Evolutionary conservation across 129 eudicot species (phyloP).

Genomic region (Flaveria sonorensis): DNA sequence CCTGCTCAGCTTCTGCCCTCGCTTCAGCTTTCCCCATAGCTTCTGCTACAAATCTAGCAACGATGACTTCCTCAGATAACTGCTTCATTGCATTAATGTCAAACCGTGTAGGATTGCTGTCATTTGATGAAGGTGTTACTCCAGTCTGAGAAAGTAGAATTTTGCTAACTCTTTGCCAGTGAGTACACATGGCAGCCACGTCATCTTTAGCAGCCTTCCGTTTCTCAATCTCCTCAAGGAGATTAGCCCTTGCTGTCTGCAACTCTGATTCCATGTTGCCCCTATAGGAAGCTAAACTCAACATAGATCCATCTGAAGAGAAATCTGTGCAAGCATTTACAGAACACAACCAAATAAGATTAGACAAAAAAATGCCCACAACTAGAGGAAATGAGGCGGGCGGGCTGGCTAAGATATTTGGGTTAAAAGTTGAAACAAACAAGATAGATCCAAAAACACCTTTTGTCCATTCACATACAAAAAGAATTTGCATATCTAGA

Average conservation of each 20-base stretch:
- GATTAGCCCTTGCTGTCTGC: conserved; percentile 45
- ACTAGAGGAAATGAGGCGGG: neutral
- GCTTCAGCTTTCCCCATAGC: conserved; percentile 66
- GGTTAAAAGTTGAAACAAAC: neutral
- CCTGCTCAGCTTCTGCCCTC: conserved; percentile 60
- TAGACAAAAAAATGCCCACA: neutral
- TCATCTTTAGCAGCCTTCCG: conserved; percentile 62
- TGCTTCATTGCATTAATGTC: conserved; percentile 47
- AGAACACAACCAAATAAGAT: conserved; percentile 2
- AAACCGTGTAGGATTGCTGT: conserved; percentile 25
- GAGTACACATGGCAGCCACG: conserved; percentile 44
- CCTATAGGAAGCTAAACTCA: conserved; percentile 41
- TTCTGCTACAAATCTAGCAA: conserved; percentile 57
- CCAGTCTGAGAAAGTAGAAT: conserved; percentile 48
- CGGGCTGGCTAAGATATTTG: neutral
- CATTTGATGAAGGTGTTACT: conserved; percentile 38
- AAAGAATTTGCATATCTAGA: neutral
- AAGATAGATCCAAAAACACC: neutral
- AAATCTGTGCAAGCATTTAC: conserved; percentile 46
- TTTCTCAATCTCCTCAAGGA: conserved; percentile 67
- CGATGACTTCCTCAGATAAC: conserved; percentile 49
- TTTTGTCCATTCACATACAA: neutral
- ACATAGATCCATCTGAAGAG: conserved; percentile 57
- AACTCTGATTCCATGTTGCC: conserved; percentile 52
- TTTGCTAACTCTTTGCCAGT: conserved; percentile 48